Evolutionary conservation across 805 yeast genomes (phyloP).

Genomic region (Brettanomyces naardenensis): DNA sequence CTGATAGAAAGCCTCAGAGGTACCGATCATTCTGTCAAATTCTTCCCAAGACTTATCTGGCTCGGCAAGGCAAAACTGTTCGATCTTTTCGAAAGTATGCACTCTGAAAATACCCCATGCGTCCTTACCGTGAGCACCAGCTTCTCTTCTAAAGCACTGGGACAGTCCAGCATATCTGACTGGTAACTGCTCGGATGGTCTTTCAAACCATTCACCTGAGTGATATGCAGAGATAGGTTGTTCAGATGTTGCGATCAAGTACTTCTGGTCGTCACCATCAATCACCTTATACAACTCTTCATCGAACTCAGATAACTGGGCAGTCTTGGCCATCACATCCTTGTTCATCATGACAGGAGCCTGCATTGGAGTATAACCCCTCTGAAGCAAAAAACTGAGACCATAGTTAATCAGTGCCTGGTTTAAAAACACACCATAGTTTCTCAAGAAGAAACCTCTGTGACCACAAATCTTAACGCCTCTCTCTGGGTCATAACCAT

Average conservation of each 20-base stretch:
- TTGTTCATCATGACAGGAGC: constrained; percentile 99
- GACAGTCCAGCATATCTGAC: constrained; percentile 96
- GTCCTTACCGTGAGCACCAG: constrained; percentile 98
- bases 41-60: constrained; percentile 98
- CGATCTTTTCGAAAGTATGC: constrained; percentile 96
- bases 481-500: constrained; percentile 98
- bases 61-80: constrained; percentile 92
- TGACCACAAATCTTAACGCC: constrained; percentile 97
- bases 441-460: constrained; percentile 95
- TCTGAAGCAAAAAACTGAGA: constrained; percentile 62
- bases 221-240: constrained; percentile 99
- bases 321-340: constrained; percentile 98
- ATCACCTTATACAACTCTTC: constrained; percentile 96
- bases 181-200: constrained; percentile 94
- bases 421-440: constrained; percentile 93
- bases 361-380: constrained; percentile 84
- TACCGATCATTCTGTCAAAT: constrained; percentile 89
- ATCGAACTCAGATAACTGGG: constrained; percentile 95
- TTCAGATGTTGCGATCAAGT: constrained; percentile 96
- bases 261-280: constrained; percentile 97
- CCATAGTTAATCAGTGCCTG: constrained; percentile 98
- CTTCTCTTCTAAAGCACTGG: constrained; percentile 98
- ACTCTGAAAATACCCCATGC: constrained; percentile 99
- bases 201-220: constrained; percentile 96
- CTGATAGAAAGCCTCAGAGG: constrained; percentile 89